Base-by-base conservation (phyloP, 148 eudicot species). In the Arctostaphylos glauca region DNA sequence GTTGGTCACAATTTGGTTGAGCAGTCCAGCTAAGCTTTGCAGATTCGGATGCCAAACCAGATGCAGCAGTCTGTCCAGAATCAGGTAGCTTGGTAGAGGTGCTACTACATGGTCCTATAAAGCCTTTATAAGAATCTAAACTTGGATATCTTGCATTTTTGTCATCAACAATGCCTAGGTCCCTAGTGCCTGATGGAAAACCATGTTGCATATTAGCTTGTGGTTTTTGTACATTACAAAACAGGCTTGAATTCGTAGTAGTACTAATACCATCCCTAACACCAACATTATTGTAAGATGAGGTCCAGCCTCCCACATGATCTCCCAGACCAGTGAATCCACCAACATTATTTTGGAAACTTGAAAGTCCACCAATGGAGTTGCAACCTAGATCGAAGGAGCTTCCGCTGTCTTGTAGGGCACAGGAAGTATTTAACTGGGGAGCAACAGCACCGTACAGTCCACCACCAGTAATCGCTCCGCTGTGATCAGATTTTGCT, bases 401-500 rank as follows among this genome's bases (percentile, higher is more conserved):
- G 23, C 60, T 80, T 79, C 70, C 75, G 9, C 82, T 50, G 8
- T 31, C 23, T 71, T 81, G 77, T 60, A 31, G 74, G 82, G 56
- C 12, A 81, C 9, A 79, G 38, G 77, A 73, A 81, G 43, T 18
- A 58, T 62, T 80, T 60, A 55, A 44, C 31, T 59, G 71, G 41
- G 88, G 70, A 18, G 71, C 53, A 66, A 54, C 70, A 79, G 62
- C 50, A 56, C 85, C 83, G n/a, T 56, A 81, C 50, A 74, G 79
- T 56, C 80, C 54, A 60, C 64, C 76, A 48, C 71, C 71, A 66
- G 84, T 38, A 49, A 55, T 73, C 55, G 56, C 83, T 73, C 67
- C 59, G 52, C 67, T 55, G 64, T 73, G 79, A 62, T 81, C 73
- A 21, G 74, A 46, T 25, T 23, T 83, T 41, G 81, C 31, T 77